Evolutionary conservation across 1,139 yeast genomes (phyloP).

Genomic region (Yamadazyma buinensis): DNA sequence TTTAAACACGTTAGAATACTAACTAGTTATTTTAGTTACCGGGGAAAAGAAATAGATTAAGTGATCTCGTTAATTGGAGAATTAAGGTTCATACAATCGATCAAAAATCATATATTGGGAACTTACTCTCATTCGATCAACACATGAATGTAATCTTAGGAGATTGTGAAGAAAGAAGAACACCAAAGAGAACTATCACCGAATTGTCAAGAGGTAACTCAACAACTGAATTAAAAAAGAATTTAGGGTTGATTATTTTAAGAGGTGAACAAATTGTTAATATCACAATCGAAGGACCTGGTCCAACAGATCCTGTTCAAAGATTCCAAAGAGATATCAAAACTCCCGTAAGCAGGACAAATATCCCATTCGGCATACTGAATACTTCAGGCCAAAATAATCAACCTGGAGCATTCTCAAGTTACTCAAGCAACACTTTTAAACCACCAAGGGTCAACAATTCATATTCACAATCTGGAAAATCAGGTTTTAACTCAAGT

Average conservation of each 20-base stretch:
- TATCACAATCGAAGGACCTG: constrained; percentile 76
- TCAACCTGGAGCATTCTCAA: too few species aligned
- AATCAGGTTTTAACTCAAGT: too few species aligned
- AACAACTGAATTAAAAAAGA: constrained; percentile 55
- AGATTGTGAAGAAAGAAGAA: constrained; percentile 80
- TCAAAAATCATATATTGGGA: constrained; percentile 73
- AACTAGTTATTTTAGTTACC: constrained; percentile 4
- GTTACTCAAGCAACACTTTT: too few species aligned
- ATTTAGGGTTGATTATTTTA: constrained; percentile 75
- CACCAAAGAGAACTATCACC: constrained; percentile 55
- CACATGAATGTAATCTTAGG: constrained; percentile 83
- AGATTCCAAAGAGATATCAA: constrained; percentile 43
- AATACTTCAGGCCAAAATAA: too few species aligned
- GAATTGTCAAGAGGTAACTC: constrained; percentile 21
- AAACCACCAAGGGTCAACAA: too few species aligned
- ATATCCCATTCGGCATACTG: too few species aligned
- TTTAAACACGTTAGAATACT: constrained; percentile 3
- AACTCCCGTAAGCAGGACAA: too few species aligned
- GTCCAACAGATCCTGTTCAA: constrained; percentile 47
- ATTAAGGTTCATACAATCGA: constrained; percentile 73
- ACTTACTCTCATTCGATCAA: constrained; percentile 82
- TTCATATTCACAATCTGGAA: too few species aligned
- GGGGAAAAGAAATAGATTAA: constrained; percentile 49
- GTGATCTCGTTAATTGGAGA: constrained; percentile 71
- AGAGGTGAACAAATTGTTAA: constrained; percentile 91